Base-by-base conservation (phyloP, 23 red algal genomes). In the Chondrus crispus region DNA sequence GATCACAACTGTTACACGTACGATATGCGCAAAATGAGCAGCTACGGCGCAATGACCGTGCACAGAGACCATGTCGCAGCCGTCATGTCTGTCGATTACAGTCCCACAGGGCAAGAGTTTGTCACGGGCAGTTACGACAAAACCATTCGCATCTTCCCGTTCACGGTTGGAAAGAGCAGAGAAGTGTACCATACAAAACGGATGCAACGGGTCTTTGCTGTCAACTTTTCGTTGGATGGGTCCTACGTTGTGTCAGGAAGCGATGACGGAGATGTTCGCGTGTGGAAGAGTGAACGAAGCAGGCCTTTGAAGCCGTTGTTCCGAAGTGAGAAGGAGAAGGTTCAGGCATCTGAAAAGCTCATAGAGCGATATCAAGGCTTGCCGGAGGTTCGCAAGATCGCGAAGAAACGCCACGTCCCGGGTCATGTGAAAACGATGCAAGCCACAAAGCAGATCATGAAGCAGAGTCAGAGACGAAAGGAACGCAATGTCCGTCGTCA, bases 191-290 rank as follows among this genome's bases (percentile, higher is more conserved):
- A 96, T 77, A 99, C 97, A 2, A 74, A 76, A 43, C 91, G 97
- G 3, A 99, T 99, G 97, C 97, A 96, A 38, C 81, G 87, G 58
- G 95, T 99, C 19, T 99, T 99, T 76, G 68, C 84, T 32, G 91
- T 93, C 80, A 41, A 18, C 29, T 99, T 90, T 80, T 95, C 94
- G 16, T 57, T 93, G 39, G 97, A 99, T 62, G 91, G 54, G 7
- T 45, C 72, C 47, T 96, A 90, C 49, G 53, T 99, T 60, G 41
- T 96, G 24, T 96, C 93, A 7, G 97, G 90, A 35, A 93, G 88
- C n/a, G 97, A 99, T 62, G 97, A 99, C 51, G 94, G 86, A 43
- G 92, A 96, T 89, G 89, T 99, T 26, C 91, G 97, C n/a, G 94
- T 99, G 26, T 99, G 97, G 97, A 99, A 99, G 91, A 90, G 88